Percentiles rank a stretch among this genome's conserved stretches.
These are phyloP conservation scores for Debaryomyces psychrophilus DNA, from an alignment of 1,139 yeast genomes.

Conservation along the genomic window DNA sequence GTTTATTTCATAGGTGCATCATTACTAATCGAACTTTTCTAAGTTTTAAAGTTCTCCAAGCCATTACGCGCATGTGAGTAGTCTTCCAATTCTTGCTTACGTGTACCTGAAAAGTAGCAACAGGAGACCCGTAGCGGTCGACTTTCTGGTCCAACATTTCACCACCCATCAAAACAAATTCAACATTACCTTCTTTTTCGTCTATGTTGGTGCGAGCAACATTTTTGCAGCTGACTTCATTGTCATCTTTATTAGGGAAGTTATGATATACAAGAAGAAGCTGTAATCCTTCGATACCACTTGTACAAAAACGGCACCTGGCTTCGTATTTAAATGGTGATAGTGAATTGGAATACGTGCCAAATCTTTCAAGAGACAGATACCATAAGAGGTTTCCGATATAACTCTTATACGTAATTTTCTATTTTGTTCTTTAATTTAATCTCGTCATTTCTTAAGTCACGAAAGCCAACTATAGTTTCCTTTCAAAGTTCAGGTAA, in stretches of 20 bases:
- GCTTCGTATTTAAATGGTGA: constrained; percentile 66
- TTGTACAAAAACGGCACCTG: constrained; percentile 71
- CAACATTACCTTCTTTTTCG: constrained; percentile 38
- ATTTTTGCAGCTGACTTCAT: constrained; percentile 52
- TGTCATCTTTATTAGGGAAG: constrained; percentile 72
- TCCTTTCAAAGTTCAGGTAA: constrained; percentile 72
- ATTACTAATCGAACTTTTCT: constrained; percentile 67
- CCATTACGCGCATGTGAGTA: constrained; percentile 72
- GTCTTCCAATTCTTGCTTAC: constrained; percentile 71
- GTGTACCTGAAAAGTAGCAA: constrained; percentile 63
- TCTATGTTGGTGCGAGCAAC: constrained; percentile 28
- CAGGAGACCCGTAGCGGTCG: constrained; percentile 91
- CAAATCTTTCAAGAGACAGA: constrained; percentile 69
- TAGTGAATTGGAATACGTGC: constrained; percentile 86
- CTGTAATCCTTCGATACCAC: constrained; percentile 66
- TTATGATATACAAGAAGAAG: constrained; percentile 69
- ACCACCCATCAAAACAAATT: constrained; percentile 77
- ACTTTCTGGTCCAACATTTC: constrained; percentile 72
- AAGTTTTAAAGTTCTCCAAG: constrained; percentile 67
- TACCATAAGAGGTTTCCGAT: constrained; percentile 77
- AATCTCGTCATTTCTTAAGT: constrained; percentile 71
- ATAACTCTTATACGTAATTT: constrained; percentile 72
- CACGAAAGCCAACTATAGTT: constrained; percentile 78
- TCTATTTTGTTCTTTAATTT: constrained; percentile 64
- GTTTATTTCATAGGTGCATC: constrained; percentile 36